Conservation (phyloP, 2,329 filamentous ascomycete species). For the Neofusicoccum laricinum region DNA sequence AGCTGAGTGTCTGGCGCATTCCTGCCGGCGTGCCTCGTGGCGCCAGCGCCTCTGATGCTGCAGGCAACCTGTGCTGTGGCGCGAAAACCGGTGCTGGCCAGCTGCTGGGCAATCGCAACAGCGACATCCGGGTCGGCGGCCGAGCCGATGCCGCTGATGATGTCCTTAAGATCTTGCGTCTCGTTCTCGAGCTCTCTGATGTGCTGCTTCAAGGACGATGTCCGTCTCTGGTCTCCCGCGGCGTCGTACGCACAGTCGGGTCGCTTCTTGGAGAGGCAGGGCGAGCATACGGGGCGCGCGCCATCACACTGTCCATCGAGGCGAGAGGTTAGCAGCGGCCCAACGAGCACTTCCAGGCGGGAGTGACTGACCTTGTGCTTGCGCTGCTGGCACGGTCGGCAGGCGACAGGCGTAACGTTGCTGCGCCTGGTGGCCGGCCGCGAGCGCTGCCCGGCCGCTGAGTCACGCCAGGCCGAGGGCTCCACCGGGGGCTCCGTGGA, state of each 20-base stretch:
- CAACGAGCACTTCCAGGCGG: not conserved
- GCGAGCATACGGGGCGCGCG: conserved; percentile 17
- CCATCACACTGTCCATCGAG: conserved; percentile 17
- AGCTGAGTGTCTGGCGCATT: no score
- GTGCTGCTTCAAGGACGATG: conserved; percentile 18
- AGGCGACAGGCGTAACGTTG: conserved; percentile 17
- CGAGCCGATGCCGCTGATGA: conserved; percentile 4
- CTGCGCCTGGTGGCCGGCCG: not conserved
- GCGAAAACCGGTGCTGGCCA: not conserved
- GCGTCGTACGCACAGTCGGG: conserved; percentile 20
- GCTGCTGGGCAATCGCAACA: not conserved
- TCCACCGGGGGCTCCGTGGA: no score
- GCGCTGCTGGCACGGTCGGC: conserved; percentile 18
- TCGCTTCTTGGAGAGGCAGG: conserved; percentile 17
- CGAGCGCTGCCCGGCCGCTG: not conserved
- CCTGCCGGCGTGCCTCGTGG: no score
- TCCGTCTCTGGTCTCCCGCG: conserved; percentile 19
- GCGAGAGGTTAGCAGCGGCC: not conserved
- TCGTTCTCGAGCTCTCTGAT: conserved; percentile 11
- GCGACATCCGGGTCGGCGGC: not conserved
- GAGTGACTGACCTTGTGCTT: conserved; percentile 21
- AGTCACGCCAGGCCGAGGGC: not conserved
- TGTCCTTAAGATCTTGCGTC: conserved; percentile 3
- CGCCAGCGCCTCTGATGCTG: no score
- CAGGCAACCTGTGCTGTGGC: not conserved